Evolutionary conservation across 176 grass and related monocot genomes (phyloP), one percentile per base, ranked within the genome.

Genomic region (Dactylis glomerata): DNA sequence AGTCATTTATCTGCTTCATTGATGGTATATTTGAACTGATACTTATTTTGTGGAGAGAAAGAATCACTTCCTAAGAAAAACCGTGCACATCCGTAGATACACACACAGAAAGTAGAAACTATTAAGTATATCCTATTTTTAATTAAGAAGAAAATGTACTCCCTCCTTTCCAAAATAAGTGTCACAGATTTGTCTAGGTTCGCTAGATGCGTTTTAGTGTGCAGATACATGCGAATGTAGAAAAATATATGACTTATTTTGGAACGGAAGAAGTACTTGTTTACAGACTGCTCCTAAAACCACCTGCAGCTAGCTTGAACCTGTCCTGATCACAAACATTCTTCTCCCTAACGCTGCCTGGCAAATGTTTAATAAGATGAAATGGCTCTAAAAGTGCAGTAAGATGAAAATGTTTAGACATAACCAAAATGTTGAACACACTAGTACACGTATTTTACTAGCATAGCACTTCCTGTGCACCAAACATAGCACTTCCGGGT

Each of bases 1-100:
- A 70, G n/a, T 73, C 10, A 79, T 61, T 75, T 88, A 51, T 30
- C 63, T 73, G 22, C 32, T 71, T 67, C 7, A 16, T 17, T 67
- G 6, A 37, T 37, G 20, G 40, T 26, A 50, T 61, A 23, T 62
- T 64, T 32, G 17, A 73, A 32, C 26, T 51, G 8, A 33, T 64
- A 78, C 32, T 7, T 19, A 9, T 26, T 30, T 15, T 13, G 27
- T 40, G 67, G 31, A 37, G 22, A 69, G 42, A 0, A 51, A 45
- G 20, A 50, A 45, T 7, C 47, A 30, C 6, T 79, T 30, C 37
- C 22, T 22, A 51, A 33, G 8, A 30, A 22, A 16, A 11, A 4
- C 5, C 45, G 10, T 50, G 26, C 68, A 72, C 68, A 42, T n/a
- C 12, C 16, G 5, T 31, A 30, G 15, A 31, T 42, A 49, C 15